Evolutionary conservation across 768 basidiomycete species (phyloP), one percentile per base, ranked within the genome.

Genomic region (Dentipellis fragilis): DNA sequence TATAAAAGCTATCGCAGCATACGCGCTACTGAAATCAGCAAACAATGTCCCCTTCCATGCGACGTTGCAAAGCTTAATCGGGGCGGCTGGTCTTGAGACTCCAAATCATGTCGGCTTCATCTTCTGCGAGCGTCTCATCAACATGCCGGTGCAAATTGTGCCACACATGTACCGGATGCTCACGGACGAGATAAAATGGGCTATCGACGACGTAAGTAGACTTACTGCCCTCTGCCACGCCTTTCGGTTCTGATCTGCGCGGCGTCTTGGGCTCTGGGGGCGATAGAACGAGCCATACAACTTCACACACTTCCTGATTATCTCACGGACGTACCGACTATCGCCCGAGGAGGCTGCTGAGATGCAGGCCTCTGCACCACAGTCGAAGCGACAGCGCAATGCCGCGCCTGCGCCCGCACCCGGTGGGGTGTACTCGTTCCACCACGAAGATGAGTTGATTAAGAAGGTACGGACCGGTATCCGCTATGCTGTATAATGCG

Each of bases 151-250:
- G 12, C 91, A 97, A 62, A 82, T 93, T 37, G 78, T 94, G 9
- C 87, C 93, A 5, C 93, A 92, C 1, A 87, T 96, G 84, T 97
- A 94, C 68, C 76, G 76, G 46, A 93, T 97, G 88, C 75, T 98
- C 21, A 71, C 75, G 0, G 83, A 89, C 49, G 95, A 99, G 67
- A 73, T 96, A n/a, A 73, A 81, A 38, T 81, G 76, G 72, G 89
- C 88, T 3, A 69, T 80, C 38, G 74, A 78, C 50, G 82, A 85
- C 51, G 89, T 87, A 56, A 53, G 80, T 73, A 1, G 52, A 55
- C 16, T n/a, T 16, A 12, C 45, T 45, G 12, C 46, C 16, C 22
- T 45, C 52, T 55, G 23, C 22, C 29, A n/a, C 58, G 29, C 54
- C 16, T 36, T 39, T 12, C 9, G 35, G n/a, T 14, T 19, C 12